Base-by-base conservation (phyloP, 768 basidiomycete species). In the Suillus plorans region DNA sequence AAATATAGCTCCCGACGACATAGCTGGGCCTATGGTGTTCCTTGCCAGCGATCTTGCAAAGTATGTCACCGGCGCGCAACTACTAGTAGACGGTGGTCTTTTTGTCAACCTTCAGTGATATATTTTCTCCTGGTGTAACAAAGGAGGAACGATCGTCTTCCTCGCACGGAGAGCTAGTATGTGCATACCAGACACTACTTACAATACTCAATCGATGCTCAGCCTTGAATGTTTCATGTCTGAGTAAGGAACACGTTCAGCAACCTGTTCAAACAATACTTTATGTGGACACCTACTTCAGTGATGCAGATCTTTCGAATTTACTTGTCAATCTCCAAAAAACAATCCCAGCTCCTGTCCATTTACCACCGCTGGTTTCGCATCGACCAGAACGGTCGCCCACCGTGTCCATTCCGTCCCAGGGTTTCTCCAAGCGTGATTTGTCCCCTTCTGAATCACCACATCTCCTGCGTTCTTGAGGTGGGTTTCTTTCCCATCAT, bases 11-110 rank as follows among this genome's bases (percentile, higher is more conserved):
- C 89, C 90, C 4, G 86, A 87, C 49, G 90, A 91, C 69, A 83
- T 91, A 52, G 90, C 89, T 9, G 90, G 89, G 0, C 90, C 90
- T 0, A 87, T 86, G 9, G 84, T 91, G 1, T 93, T 92, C 74
- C 79, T 93, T 45, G 87, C 88, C 1, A 88, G 86, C 71, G 88
- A 90, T 67, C 78, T 91, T 63, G 86, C 89, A 5, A 85, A 82
- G 68, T 92, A 91, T 75, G 84, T 89, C 45, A 89, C 89, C 1
- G 89, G 88, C 20, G 81, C 87, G 39, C 84, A 84, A 25, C 74
- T 89, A 5, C 76, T 91, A 7, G 89, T 89, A 0, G 90, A 91
- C 72, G 91, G 90, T 2, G 91, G 90, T 0, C 76, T 89, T 56
- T 90, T 90, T 67, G 90, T 91, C 53, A 90, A 90, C 69, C 79